These are phyloP conservation scores for Apiosordaria backusii DNA, from an alignment of 495 filamentous ascomycete species.

Conservation along the genomic window DNA sequence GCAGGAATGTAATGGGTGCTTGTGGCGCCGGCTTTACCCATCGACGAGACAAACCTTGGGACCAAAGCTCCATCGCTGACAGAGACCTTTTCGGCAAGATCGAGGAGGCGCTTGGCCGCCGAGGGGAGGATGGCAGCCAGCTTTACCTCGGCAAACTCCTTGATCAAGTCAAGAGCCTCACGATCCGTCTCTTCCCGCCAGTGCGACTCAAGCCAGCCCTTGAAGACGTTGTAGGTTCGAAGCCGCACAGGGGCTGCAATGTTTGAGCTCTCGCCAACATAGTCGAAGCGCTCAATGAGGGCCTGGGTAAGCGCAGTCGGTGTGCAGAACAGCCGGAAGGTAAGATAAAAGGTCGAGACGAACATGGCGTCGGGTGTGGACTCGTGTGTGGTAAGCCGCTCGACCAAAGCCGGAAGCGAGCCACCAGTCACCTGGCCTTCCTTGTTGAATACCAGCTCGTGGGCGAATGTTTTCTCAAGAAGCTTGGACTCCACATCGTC, in stretches of 20 bases:
- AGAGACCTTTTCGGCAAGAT: conserved; percentile 79
- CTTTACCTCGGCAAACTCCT: conserved; percentile 70
- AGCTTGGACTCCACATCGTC: conserved; percentile 78
- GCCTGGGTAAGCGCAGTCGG: conserved; percentile 74
- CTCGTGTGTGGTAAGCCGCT: conserved; percentile 89
- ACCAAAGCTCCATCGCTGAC: conserved; percentile 69
- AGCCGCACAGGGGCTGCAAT: conserved; percentile 77
- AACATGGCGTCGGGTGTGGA: conserved; percentile 91
- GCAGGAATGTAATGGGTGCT: conserved; percentile 63
- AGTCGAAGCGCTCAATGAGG: conserved; percentile 86
- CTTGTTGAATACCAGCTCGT: conserved; percentile 89
- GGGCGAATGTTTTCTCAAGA: conserved; percentile 78
- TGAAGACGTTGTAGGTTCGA: conserved; percentile 93
- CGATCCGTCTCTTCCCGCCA: conserved; percentile 82
- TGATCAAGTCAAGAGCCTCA: conserved; percentile 69
- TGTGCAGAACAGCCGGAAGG: conserved; percentile 91
- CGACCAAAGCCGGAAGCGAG: conserved; percentile 84
- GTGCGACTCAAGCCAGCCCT: conserved; percentile 94
- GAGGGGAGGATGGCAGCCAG: conserved; percentile 65
- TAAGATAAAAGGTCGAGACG: conserved; percentile 92
- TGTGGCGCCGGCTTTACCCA: conserved; percentile 80
- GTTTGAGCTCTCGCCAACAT: conserved; percentile 71
- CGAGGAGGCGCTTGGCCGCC: conserved; percentile 73
- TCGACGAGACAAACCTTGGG: conserved; percentile 81
- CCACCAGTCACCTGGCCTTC: conserved; percentile 94